Base-by-base conservation (phyloP, 179 eudicot species). In the Vitellaria paradoxa region DNA sequence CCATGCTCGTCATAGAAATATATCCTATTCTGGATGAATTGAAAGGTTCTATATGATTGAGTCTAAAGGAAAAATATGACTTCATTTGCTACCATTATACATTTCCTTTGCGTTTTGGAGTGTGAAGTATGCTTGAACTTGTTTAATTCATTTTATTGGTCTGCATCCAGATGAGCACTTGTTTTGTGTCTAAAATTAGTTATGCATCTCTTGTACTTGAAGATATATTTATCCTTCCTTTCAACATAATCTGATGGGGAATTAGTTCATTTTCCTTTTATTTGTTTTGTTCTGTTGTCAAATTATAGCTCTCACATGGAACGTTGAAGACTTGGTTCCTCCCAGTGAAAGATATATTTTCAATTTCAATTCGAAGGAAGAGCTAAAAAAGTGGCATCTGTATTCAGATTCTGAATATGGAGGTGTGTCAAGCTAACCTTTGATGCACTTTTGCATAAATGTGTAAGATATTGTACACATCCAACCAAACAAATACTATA, bases 341-440 rank as follows among this genome's bases (percentile, higher is more conserved):
- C 98, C 99, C 5, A 81, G 70, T 59, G 96, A 96, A 74, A 90
- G 86, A 76, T 88, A 72, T 78, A 89, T 96, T 49, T 96, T 87
- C 86, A 87, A 78, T 70, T 96, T 96, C 85, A 85, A 84, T 77
- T 84, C 94, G 24, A 94, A 91, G 84, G 94, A 96, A 77, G 99
- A 90, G 84, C 85, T 96, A 45, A 92, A 94, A 72, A 90, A 80
- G 82, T 96, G 99, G 98, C 99, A 96, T 86, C 83, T 96, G 24
- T 96, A 96, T 83, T 94, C 99, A 68, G 99, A 96, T 86, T 96
- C 99, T 74, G 98, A 96, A 89, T 96, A 89, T 76, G 97, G 97
- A 91, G 99, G 98, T 96, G 81, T 18, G 63, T 70, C 47, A 24
- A 2, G 0, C 59, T 64, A 13, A 37, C 69, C 37, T 73, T 74